A percentile compares a stretch with the other conserved stretches of the same genome.
Conservation (phyloP, 176 grass and related monocot species). For the Cenchrus americanus region DNA sequence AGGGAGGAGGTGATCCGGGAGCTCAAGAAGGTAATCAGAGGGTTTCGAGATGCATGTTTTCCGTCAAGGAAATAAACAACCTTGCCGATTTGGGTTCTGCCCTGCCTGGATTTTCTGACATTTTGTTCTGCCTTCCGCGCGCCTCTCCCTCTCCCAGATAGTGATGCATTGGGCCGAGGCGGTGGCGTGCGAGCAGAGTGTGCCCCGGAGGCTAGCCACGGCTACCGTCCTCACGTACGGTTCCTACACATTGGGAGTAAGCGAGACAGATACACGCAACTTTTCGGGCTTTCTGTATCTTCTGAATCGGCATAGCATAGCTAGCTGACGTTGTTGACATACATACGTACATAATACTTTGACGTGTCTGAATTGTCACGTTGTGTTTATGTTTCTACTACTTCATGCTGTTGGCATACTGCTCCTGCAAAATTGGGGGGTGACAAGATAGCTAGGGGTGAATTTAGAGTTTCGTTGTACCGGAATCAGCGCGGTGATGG, state of each 20-base stretch:
- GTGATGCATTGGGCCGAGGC: constrained; percentile 59
- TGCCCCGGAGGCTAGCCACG: constrained; percentile 32
- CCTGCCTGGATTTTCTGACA: neutral
- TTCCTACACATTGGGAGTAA: constrained; percentile 79
- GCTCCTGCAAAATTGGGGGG: neutral
- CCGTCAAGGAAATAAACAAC: neutral
- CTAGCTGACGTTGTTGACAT: neutral
- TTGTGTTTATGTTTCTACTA: neutral
- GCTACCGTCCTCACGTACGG: constrained; percentile 65
- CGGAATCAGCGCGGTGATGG: neutral
- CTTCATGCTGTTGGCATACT: neutral
- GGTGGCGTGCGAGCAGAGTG: constrained; percentile 50
- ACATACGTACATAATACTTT: too few relatives aligned
- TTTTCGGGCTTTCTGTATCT: neutral
- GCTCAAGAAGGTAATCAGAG: constrained; percentile 68
- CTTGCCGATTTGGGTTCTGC: neutral
- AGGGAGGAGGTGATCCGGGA: constrained; percentile 59
- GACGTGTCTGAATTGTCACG: neutral
- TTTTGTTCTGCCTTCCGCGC: neutral
- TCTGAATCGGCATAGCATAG: neutral
- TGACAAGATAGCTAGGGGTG: too few relatives aligned
- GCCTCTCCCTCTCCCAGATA: constrained; percentile 62
- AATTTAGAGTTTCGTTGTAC: neutral
- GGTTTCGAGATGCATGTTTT: too few relatives aligned
- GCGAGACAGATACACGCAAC: neutral